Evolutionary conservation across 2,329 filamentous ascomycete genomes (phyloP).

Genomic region (Malbranchea zuffiana): DNA sequence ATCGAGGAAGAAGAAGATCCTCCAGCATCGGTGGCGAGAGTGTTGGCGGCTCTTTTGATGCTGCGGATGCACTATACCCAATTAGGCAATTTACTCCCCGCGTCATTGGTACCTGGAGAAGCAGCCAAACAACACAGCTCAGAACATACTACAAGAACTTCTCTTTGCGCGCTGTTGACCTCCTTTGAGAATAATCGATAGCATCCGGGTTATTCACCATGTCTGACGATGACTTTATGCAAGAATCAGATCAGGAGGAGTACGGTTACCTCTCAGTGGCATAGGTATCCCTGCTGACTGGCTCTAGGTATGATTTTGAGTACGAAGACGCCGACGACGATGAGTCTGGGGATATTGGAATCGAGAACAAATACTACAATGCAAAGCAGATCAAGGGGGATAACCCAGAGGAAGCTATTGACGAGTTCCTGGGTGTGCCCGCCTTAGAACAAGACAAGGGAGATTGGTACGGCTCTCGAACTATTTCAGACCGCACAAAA

Average conservation of each 20-base stretch:
- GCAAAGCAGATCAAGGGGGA: constrained; percentile 89
- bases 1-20: no score
- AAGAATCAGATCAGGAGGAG: constrained; percentile 80
- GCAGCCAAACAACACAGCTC: no score
- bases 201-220: constrained; percentile 44
- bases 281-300: neutral
- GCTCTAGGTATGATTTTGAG: constrained; percentile 75
- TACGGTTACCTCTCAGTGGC: constrained; percentile 34
- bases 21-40: no score
- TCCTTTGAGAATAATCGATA: neutral
- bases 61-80: no score
- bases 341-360: constrained; percentile 77
- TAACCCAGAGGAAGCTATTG: constrained; percentile 77
- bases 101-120: no score
- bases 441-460: constrained; percentile 79
- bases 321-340: constrained; percentile 92
- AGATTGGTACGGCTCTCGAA: constrained; percentile 57
- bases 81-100: no score
- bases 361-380: constrained; percentile 99
- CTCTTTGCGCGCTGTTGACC: neutral
- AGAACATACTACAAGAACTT: no score
- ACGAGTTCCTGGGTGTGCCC: constrained; percentile 84
- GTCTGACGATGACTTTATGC: constrained; percentile 87
- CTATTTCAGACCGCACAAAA: neutral
- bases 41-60: no score